A percentile compares a stretch with the other conserved stretches of the same genome.
phyloP scores from a whole-genome alignment of 2,329 filamentous ascomycete genomes.

The Stemphylium beticola region DNA sequence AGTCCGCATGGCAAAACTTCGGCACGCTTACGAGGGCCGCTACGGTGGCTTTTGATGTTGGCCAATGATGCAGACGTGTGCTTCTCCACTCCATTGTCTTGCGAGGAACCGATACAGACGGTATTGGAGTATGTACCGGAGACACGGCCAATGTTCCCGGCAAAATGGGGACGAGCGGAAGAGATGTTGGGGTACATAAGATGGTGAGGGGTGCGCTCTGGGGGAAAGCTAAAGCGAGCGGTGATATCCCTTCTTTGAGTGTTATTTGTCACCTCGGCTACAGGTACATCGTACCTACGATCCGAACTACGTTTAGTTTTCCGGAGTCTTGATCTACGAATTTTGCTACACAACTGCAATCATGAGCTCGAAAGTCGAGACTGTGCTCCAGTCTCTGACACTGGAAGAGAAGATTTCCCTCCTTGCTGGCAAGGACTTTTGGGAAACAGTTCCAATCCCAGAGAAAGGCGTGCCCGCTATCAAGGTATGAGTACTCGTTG shows the following conservation, averaged over 20 bases:
- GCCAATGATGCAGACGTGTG: slow-evolving; percentile 16
- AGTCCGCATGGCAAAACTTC: slow-evolving; percentile 25
- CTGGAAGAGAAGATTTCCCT: slow-evolving; percentile 46
- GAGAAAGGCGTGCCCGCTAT: slow-evolving; percentile 67
- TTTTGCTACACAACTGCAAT: background rate
- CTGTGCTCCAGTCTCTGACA: slow-evolving; percentile 39
- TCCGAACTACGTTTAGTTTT: background rate
- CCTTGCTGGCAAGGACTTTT: slow-evolving; percentile 63
- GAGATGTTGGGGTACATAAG: slow-evolving; percentile 7
- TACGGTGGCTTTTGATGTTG: slow-evolving; percentile 3
- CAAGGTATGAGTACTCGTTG: slow-evolving; percentile 27
- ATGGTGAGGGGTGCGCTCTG: background rate
- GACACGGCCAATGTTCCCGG: slow-evolving; percentile 22
- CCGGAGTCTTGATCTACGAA: background rate
- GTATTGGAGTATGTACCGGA: slow-evolving; percentile 13
- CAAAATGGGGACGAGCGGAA: slow-evolving; percentile 2
- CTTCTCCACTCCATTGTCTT: slow-evolving; percentile 21
- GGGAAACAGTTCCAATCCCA: slow-evolving; percentile 68
- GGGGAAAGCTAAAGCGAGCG: background rate
- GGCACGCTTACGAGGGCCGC: slow-evolving; percentile 13
- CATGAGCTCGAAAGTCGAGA: slow-evolving; percentile 37
- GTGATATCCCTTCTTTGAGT: slow-evolving; percentile 9
- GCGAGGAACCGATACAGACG: slow-evolving; percentile 6
- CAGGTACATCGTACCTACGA: background rate
- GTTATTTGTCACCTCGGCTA: background rate